These are phyloP conservation scores for Aphanomyces astaci DNA, from an alignment of 352 stramenopile genomes.

Conservation along the genomic window DNA sequence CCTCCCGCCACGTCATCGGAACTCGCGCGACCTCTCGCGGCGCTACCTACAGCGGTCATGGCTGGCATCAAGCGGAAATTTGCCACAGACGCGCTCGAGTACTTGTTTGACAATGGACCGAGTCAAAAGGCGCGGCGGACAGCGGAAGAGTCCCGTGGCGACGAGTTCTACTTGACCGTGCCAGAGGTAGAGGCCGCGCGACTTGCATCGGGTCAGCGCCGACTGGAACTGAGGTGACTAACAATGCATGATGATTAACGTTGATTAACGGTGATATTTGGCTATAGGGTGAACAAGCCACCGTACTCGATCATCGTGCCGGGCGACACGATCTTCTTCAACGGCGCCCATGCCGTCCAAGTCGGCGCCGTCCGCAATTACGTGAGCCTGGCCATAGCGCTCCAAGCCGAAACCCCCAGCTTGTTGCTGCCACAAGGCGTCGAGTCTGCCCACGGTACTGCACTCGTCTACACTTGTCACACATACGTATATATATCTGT, in stretches of 20 bases:
- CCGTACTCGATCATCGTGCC: constrained; percentile 13
- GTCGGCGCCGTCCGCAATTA: constrained; percentile 7
- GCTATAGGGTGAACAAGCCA: constrained; percentile 14
- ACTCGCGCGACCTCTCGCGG: not conserved
- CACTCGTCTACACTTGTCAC: too few relatives aligned
- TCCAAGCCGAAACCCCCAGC: not conserved
- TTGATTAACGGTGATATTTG: not conserved
- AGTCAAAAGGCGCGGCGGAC: not conserved
- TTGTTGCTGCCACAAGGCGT: not conserved
- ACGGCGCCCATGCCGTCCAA: not conserved
- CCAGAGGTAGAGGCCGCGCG: not conserved
- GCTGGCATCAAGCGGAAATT: constrained; percentile 22
- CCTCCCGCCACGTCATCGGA: not conserved
- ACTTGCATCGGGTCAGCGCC: not conserved
- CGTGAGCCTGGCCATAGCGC: not conserved
- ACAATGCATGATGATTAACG: too few relatives aligned
- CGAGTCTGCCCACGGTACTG: not conserved
- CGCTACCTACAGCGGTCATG: constrained; percentile 14
- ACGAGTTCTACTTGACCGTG: constrained; percentile 17
- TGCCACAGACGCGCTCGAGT: not conserved
- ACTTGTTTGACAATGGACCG: not conserved
- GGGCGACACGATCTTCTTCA: constrained; percentile 16
- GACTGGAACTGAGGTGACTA: constrained; percentile 21
- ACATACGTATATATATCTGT: too few relatives aligned
- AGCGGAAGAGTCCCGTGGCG: not conserved